Conservation (phyloP, 495 filamentous ascomycete species). For the Tuber microsphaerosporum region DNA sequence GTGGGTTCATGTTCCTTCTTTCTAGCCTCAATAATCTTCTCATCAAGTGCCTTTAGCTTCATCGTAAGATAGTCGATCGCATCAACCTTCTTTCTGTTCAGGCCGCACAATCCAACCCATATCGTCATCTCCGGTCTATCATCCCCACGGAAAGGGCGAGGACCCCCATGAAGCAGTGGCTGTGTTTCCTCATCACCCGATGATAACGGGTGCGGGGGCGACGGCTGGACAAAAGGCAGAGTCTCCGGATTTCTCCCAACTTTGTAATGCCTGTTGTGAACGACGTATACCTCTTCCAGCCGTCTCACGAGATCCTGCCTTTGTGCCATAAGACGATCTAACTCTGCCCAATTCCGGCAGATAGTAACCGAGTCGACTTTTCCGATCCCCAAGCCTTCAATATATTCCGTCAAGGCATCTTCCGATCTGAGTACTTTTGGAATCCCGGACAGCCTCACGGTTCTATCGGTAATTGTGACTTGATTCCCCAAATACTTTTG, state of each 20-base stretch:
- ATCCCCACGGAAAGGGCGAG: constrained; percentile 25
- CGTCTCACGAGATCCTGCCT: constrained; percentile 59
- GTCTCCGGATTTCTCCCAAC: constrained; percentile 47
- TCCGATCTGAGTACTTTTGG: constrained; percentile 72
- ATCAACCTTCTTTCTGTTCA: constrained; percentile 69
- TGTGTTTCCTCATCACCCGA: constrained; percentile 47
- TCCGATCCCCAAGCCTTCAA: constrained; percentile 85
- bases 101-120: constrained; percentile 69
- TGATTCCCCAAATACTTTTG: constrained; percentile 90
- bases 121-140: constrained; percentile 63
- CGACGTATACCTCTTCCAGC: constrained; percentile 80
- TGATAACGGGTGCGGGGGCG: constrained; percentile 43
- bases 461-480: constrained; percentile 88
- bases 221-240: constrained; percentile 50
- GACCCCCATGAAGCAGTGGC: constrained; percentile 38
- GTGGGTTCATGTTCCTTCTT: constrained; percentile 70
- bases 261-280: constrained; percentile 47
- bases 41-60: constrained; percentile 71
- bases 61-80: constrained; percentile 91
- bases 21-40: constrained; percentile 62
- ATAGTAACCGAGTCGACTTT: constrained; percentile 83
- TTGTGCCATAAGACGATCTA: constrained; percentile 68
- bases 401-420: constrained; percentile 72
- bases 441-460: constrained; percentile 83
- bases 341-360: constrained; percentile 76